Evolutionary conservation across 1,139 yeast genomes (phyloP).

Genomic region (Sugiyamaella neomexicana): DNA sequence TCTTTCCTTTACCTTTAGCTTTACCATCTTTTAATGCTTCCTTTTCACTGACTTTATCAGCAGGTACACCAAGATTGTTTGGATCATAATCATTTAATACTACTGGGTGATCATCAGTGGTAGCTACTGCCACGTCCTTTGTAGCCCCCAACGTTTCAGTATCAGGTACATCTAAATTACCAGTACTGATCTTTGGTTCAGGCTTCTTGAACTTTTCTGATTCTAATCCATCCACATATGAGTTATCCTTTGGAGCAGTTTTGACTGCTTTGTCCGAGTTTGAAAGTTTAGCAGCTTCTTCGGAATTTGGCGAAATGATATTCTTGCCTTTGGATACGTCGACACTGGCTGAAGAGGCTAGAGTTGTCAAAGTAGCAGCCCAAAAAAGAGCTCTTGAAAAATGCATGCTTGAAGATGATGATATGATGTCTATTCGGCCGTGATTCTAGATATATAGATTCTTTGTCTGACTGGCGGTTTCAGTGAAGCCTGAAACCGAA

Average conservation of each 20-base stretch:
- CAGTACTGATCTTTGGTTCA: constrained; percentile 36
- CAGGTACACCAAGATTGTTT: constrained; percentile 39
- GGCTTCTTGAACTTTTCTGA: constrained; percentile 37
- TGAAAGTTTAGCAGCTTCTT: constrained; percentile 33
- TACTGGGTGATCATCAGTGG: constrained; percentile 37
- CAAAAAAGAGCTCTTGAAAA: constrained; percentile 4
- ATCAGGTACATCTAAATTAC: constrained; percentile 33
- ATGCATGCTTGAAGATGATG: background rate
- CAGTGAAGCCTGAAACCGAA: background rate
- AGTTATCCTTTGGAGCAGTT: constrained; percentile 42
- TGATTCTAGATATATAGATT: background rate
- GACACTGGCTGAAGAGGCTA: constrained; percentile 25
- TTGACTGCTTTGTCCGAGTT: constrained; percentile 39
- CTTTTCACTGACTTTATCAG: constrained; percentile 27
- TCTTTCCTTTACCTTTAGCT: constrained; percentile 11
- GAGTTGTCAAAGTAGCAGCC: constrained; percentile 14
- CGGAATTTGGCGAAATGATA: constrained; percentile 37
- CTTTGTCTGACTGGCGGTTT: too few relatives aligned
- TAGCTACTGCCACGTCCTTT: constrained; percentile 26
- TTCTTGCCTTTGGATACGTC: constrained; percentile 37
- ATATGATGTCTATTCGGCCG: background rate
- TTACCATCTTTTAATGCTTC: constrained; percentile 14
- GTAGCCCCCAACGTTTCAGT: constrained; percentile 25
- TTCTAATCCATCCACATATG: constrained; percentile 31
- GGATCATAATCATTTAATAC: constrained; percentile 44